These are phyloP conservation scores for Tephrocybe sp. DNA, from an alignment of 768 basidiomycete genomes.

Conservation along the genomic window DNA sequence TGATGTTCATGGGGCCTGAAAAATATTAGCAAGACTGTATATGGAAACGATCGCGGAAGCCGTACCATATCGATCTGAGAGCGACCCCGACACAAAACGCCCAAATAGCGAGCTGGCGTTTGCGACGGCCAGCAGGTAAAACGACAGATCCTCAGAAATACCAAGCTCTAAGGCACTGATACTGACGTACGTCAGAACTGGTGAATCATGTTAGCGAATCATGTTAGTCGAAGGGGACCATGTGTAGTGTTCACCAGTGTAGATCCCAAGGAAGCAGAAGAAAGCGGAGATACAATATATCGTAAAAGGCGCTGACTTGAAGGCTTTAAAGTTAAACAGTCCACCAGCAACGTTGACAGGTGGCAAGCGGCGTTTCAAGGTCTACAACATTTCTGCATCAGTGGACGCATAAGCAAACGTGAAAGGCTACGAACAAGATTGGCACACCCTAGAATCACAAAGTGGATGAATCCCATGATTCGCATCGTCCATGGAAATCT, in stretches of 20 bases:
- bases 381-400: conserved; percentile 21
- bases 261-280: conserved; percentile 65
- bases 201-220: conserved; percentile 21
- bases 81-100: conserved; percentile 50
- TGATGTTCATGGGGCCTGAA: conserved; percentile 65
- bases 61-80: conserved; percentile 57
- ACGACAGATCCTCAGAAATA: conserved; percentile 47
- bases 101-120: conserved; percentile 69
- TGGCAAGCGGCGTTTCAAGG: conserved; percentile 52
- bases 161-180: conserved; percentile 53
- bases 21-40: background rate
- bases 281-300: conserved; percentile 59
- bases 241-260: conserved; percentile 45
- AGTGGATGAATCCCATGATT: conserved; percentile 62
- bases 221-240: conserved; percentile 26
- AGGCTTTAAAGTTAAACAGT: conserved; percentile 53
- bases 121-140: conserved; percentile 67
- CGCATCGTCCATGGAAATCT: conserved; percentile 84
- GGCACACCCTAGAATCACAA: conserved; percentile 48
- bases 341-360: conserved; percentile 54
- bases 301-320: conserved; percentile 52
- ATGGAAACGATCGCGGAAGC: conserved; percentile 10
- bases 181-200: conserved; percentile 70
- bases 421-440: conserved; percentile 41
- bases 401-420: background rate